These are phyloP conservation scores for Coemansia sp. DNA, from an alignment of 192 early-diverging fungal genomes.

Conservation along the genomic window DNA sequence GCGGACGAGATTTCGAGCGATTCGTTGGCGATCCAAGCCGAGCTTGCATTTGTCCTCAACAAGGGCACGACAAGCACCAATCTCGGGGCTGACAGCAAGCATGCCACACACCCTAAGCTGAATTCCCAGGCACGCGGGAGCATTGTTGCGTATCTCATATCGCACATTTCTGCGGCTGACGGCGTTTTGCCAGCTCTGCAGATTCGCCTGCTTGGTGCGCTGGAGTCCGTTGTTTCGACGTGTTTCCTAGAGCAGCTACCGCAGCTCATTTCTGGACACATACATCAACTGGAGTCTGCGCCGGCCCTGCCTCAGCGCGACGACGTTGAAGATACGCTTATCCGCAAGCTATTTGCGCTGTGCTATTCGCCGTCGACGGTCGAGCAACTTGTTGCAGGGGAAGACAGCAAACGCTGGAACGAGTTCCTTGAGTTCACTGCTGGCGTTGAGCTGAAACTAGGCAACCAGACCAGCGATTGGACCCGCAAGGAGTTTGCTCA, in stretches of 20 bases:
- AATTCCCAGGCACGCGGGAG: constrained; percentile 41
- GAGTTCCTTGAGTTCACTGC: constrained; percentile 24
- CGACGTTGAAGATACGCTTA: constrained; percentile 24
- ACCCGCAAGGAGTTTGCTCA: constrained; percentile 4
- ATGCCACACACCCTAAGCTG: constrained; percentile 19
- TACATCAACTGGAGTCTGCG: constrained; percentile 11
- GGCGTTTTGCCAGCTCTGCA: constrained; percentile 47
- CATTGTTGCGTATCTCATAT: constrained; percentile 58
- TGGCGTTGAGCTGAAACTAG: constrained; percentile 10
- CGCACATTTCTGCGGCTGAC: constrained; percentile 57
- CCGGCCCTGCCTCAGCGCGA: constrained; percentile 8
- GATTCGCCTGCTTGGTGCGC: constrained; percentile 17
- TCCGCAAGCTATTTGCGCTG: constrained; percentile 30
- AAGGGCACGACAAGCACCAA: constrained; percentile 23
- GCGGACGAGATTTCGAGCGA: constrained; percentile 24
- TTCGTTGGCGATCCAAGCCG: constrained; percentile 37
- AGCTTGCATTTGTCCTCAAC: constrained; percentile 49
- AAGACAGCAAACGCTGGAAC: constrained; percentile 18
- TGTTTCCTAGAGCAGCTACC: constrained; percentile 33
- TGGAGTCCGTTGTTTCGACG: constrained; percentile 15
- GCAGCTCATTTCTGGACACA: constrained; percentile 23
- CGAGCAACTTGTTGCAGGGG: constrained; percentile 8
- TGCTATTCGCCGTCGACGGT: constrained; percentile 28
- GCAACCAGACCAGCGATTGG: constrained; percentile 6
- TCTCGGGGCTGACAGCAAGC: constrained; percentile 5